Evolutionary conservation across 2,329 filamentous ascomycete species (phyloP).

Genomic region (Diaporthe sp.): DNA sequence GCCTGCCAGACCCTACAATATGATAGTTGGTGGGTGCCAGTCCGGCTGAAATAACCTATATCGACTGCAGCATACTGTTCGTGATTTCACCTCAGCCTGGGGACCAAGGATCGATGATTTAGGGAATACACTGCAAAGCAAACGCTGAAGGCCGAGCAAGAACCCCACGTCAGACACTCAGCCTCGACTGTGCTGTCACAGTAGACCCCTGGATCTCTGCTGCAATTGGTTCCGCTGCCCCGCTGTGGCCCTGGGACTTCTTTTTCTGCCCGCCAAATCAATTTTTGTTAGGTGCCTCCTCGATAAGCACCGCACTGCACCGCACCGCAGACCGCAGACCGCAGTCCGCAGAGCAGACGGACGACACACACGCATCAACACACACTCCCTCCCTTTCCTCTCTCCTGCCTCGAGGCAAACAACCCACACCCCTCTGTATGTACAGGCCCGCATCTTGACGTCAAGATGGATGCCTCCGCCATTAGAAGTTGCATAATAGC

Average conservation of each 20-base stretch:
- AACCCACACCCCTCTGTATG: constrained; percentile 37
- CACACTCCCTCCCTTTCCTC: constrained; percentile 16
- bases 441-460: constrained; percentile 38
- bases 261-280: constrained; percentile 20
- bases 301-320: constrained; percentile 21
- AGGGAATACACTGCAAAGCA: neutral
- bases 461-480: constrained; percentile 79
- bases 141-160: neutral
- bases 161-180: constrained; percentile 23
- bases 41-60: neutral
- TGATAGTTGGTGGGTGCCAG: neutral
- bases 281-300: constrained; percentile 29
- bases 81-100: neutral
- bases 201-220: constrained; percentile 25
- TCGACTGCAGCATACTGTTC: neutral
- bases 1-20: neutral
- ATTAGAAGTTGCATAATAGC: constrained; percentile 83
- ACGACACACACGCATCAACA: constrained; percentile 23
- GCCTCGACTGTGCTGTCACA: constrained; percentile 22
- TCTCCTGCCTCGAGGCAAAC: constrained; percentile 34
- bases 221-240: constrained; percentile 30
- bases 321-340: constrained; percentile 7
- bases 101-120: neutral
- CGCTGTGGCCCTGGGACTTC: constrained; percentile 16
- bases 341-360: constrained; percentile 28